Percentiles rank a stretch among this genome's conserved stretches.
Evolutionary conservation across 139 green algal species (phyloP).

Genomic region (Chlamydomonas schloesseri): DNA sequence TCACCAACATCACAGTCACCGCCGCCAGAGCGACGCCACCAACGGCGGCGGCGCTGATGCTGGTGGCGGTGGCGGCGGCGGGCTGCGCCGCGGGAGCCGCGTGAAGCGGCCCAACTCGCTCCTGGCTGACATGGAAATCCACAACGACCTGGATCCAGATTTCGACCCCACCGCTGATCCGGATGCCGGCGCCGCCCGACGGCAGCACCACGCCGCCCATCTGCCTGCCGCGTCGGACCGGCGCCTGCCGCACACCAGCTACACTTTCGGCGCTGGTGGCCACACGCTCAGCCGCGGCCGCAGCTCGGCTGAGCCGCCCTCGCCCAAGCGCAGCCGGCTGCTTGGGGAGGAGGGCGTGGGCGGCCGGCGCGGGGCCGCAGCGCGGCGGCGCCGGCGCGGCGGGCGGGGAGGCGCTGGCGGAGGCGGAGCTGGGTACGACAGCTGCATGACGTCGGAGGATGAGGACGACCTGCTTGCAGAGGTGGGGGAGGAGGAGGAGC

Average conservation of each 20-base stretch:
- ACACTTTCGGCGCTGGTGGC: too few relatives aligned
- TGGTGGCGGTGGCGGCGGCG: background rate
- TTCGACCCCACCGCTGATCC: background rate
- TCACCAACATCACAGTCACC: too few relatives aligned
- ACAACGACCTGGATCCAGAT: background rate
- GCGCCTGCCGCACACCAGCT: too few relatives aligned
- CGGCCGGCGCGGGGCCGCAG: background rate
- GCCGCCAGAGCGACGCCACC: too few relatives aligned
- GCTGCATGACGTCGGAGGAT: background rate
- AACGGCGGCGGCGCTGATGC: background rate
- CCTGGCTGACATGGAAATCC: slow-evolving; percentile 26
- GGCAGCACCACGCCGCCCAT: background rate
- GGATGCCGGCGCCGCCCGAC: background rate
- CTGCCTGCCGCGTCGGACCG: background rate
- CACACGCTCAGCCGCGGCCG: too few relatives aligned
- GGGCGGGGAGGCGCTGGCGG: background rate
- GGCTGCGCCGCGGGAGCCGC: slow-evolving; percentile 21
- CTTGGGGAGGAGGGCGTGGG: too few relatives aligned
- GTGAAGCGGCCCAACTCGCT: slow-evolving; percentile 32
- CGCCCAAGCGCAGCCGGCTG: slow-evolving; percentile 21
- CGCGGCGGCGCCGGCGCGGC: background rate
- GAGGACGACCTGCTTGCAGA: background rate
- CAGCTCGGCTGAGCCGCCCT: background rate
- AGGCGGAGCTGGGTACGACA: background rate
- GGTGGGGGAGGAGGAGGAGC: too few relatives aligned